Conservation (phyloP, 768 basidiomycete genomes). For the Lentinula guzmanii region DNA sequence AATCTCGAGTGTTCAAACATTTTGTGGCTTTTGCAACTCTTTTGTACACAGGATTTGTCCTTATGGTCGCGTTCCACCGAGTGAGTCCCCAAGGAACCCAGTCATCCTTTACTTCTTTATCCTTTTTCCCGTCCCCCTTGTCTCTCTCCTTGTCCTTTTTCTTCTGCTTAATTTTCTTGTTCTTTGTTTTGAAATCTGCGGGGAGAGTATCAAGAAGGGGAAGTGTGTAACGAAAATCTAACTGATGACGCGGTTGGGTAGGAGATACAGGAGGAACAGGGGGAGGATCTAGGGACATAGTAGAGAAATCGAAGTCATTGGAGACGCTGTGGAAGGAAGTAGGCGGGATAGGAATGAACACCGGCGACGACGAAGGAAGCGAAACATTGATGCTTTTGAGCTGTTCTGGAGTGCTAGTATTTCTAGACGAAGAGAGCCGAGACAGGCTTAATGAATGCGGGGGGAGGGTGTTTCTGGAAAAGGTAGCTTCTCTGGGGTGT, state of each 20-base stretch:
- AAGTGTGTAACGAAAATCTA: constrained; percentile 37
- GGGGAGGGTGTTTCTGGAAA: not conserved
- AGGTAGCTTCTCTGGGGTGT: not conserved
- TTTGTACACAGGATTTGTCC: constrained; percentile 72
- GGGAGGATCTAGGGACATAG: constrained; percentile 12
- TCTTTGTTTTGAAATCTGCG: constrained; percentile 40
- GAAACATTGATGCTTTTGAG: constrained; percentile 11
- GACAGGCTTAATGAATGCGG: not conserved
- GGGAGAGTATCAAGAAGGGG: constrained; percentile 46
- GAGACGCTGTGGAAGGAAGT: constrained; percentile 22
- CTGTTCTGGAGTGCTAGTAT: not conserved
- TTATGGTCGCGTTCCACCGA: constrained; percentile 69
- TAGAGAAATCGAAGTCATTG: constrained; percentile 23
- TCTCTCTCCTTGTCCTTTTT: constrained; percentile 37
- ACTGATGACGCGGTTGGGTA: constrained; percentile 22
- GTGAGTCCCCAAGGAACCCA: constrained; percentile 59
- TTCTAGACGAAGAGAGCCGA: not conserved
- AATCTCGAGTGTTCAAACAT: constrained; percentile 74
- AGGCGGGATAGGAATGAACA: constrained; percentile 28
- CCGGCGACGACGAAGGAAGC: constrained; percentile 14
- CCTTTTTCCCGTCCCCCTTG: constrained; percentile 32
- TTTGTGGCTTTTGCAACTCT: constrained; percentile 67
- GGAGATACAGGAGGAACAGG: constrained; percentile 8
- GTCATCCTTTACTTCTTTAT: constrained; percentile 46
- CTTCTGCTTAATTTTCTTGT: constrained; percentile 44